Evolutionary conservation across 805 yeast species (phyloP), one percentile per base, ranked within the genome.

Genomic region (Wickerhamomyces pijperi): DNA sequence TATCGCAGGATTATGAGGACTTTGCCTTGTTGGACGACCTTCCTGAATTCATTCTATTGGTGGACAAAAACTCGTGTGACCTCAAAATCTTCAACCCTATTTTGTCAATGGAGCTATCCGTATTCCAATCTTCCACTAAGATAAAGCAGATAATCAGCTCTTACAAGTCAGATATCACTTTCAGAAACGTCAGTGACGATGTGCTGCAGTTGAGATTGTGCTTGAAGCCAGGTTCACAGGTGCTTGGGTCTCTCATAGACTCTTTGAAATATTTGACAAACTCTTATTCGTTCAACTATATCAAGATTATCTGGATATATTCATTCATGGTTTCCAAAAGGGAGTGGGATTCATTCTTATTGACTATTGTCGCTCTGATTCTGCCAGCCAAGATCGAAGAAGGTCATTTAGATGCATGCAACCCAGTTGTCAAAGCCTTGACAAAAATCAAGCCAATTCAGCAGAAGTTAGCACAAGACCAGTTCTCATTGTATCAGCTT

Each of bases 281-380:
- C n/a, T 62, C 80, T 2, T 69, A 69, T 40, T 65, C 75, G 3
- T 68, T 66, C 47, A 78, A 76, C 48, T 68, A 67, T 28, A 59
- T 80, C n/a, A 68, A 80, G 74, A 56, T 76, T 37, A 61, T 70
- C 3, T 82, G 87, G 86, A 64, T 80, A 35, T 55, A 76, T 1
- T 74, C 82, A 2, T 53, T 67, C 17, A 59, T 69, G 37, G 42
- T 72, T 11, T 66, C 63, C 17, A 62, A 60, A 3, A 45, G 53
- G 45, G 85, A 80, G 25, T 79, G 87, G 86, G 65, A 64, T 14
- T 70, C 82, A 0, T 74, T 74, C 46, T 63, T 73, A 0, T 60
- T 70, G 3, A 67, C 81, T 0, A 47, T 79, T 2, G 52, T 78
- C 11, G 62, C 78, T 1, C 53, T 74, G 1, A 46, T 72, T 0